A percentile compares a stretch with the other conserved stretches of the same genome.
Conservation (phyloP, 1,139 yeast species). For the Wickerhamomyces sp. region DNA sequence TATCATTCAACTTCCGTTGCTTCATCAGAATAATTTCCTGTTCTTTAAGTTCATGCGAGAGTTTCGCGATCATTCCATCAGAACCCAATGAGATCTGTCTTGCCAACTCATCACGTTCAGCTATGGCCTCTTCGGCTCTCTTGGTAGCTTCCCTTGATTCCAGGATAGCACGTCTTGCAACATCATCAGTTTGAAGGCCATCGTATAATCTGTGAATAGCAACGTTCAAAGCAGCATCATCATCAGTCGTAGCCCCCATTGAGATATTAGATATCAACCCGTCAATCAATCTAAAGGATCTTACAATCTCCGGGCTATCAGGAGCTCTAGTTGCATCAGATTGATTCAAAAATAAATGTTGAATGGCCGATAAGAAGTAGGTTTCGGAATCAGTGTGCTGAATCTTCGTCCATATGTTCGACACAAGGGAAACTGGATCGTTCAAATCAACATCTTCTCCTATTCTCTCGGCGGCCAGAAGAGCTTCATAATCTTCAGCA, state of each 20-base stretch:
- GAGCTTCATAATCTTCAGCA: slow-evolving; percentile 64
- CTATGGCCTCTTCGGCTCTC: slow-evolving; percentile 73
- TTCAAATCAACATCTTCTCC: slow-evolving; percentile 61
- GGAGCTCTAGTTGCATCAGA: slow-evolving; percentile 47
- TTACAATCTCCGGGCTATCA: slow-evolving; percentile 44
- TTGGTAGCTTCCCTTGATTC: slow-evolving; percentile 68
- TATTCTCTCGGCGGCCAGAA: slow-evolving; percentile 54
- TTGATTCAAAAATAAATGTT: slow-evolving; percentile 74
- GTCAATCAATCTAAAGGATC: slow-evolving; percentile 76
- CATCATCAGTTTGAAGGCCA: slow-evolving; percentile 85
- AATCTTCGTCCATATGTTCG: slow-evolving; percentile 65
- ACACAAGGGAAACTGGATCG: slow-evolving; percentile 70
- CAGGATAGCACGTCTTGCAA: slow-evolving; percentile 70
- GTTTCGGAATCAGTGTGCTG: slow-evolving; percentile 71
- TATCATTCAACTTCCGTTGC: slow-evolving; percentile 64
- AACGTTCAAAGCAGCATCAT: slow-evolving; percentile 73
- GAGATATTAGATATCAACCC: slow-evolving; percentile 80
- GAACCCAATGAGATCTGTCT: slow-evolving; percentile 76
- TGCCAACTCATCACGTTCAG: slow-evolving; percentile 78
- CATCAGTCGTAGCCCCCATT: slow-evolving; percentile 56
- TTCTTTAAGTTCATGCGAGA: slow-evolving; percentile 67
- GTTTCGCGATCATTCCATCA: slow-evolving; percentile 71
- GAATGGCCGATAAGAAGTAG: slow-evolving; percentile 71
- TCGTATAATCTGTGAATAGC: slow-evolving; percentile 77
- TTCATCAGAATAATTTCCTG: slow-evolving; percentile 64